Base-by-base conservation (phyloP, 2,329 filamentous ascomycete species). In the Hymenoscyphus occultus region DNA sequence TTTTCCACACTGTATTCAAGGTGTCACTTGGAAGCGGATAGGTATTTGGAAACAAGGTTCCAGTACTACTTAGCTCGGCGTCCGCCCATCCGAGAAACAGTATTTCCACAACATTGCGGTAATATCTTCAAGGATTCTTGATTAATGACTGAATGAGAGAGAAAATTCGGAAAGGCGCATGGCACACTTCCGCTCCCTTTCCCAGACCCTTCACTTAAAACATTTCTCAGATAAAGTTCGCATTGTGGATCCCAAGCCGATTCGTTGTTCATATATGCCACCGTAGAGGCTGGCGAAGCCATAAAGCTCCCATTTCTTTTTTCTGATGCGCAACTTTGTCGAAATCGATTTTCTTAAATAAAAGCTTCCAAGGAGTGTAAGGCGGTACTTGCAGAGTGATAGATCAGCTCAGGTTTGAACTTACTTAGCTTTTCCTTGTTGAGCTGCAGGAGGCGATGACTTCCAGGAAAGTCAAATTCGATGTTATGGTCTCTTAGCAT, bases 301-400 rank as follows among this genome's bases (percentile, higher is more conserved):
- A 61, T 61, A 39, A 61, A 19, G 39, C 14, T 14, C 2, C 58
- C 39, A 22, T 60, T 42, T 6, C 19, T 42, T 40, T 22, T 40
- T 22, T 13, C n/a, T 22, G 39, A n/a, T 40, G 16, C 2, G 12
- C 2, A n/a, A 60, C 58, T 40, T 39, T 31, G 16, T 60, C 39
- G 3, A 60, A 60, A 39, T 45, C 39, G 6, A 60, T 40, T 22
- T 60, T 39, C 28, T 16, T 16, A 16, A 19, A 42, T 7, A 40
- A 60, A 42, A 6, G 58, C 58, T 40, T 60, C 58, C 12, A 60
- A 60, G 5, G 39, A 60, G 19, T 60, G 39, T n/a, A 28, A 6
- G 22, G 39, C 12, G 9, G 39, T 60, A 60, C 14, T 60, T 22
- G 1, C 12, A 9, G 9, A 39, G 14, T 14, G 5, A 42, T 60